Conservation (phyloP, 1,284 basidiomycete species). For the Meripilus lineatus region DNA sequence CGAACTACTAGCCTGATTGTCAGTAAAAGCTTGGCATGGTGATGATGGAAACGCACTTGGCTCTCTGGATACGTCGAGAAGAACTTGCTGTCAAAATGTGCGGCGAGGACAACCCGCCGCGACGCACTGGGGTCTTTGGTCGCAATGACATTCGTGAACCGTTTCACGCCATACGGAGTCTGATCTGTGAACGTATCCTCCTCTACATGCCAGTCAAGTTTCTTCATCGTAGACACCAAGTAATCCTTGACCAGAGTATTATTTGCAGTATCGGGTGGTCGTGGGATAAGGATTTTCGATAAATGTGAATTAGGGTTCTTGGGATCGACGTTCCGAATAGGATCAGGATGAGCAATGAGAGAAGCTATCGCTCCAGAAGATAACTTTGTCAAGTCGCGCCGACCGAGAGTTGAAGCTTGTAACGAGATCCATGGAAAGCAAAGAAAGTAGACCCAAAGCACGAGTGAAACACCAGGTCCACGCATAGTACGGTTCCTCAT, state of each 20-base stretch:
- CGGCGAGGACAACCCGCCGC: conserved; percentile 81
- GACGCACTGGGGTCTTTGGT: conserved; percentile 89
- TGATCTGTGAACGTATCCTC: conserved; percentile 71
- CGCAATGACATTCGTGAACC: conserved; percentile 90
- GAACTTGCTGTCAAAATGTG: conserved; percentile 96
- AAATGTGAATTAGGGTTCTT: conserved; percentile 67
- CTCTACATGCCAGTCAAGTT: conserved; percentile 82
- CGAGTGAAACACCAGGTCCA: neutral
- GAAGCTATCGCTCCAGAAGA: conserved; percentile 46
- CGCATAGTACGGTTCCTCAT: conserved; percentile 1
- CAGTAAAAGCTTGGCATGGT: neutral
- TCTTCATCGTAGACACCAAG: conserved; percentile 63
- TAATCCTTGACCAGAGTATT: conserved; percentile 79
- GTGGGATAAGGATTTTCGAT: conserved; percentile 77
- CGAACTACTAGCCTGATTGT: conserved; percentile 55
- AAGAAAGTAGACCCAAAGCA: conserved; percentile 10
- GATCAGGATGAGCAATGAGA: conserved; percentile 54
- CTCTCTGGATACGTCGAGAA: conserved; percentile 68
- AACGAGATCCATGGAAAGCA: conserved; percentile 5
- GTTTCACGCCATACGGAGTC: conserved; percentile 83
- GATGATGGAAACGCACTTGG: conserved; percentile 47
- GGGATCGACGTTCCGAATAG: conserved; percentile 61
- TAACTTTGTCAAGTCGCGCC: conserved; percentile 39
- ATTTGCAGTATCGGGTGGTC: conserved; percentile 68
- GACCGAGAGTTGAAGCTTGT: conserved; percentile 19